Base-by-base conservation (phyloP, 1,139 yeast genomes). In the Arxiozyma heterogenica region DNA sequence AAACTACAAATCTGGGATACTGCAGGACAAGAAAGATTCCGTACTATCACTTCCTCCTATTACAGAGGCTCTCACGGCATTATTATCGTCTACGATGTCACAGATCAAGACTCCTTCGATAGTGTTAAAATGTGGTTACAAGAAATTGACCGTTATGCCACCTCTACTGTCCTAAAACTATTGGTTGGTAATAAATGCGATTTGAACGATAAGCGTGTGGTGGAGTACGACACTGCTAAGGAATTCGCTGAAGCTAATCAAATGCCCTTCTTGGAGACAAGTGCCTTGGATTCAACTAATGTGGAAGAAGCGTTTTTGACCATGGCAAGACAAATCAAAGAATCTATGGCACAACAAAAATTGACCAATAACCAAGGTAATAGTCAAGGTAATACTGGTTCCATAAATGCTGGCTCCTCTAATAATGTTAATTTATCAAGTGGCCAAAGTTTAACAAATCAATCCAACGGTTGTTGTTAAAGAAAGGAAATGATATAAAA, bases 1-100 rank as follows among this genome's bases (percentile, higher is more conserved):
- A 93, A 93, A 76, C 79, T 94, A 66, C 98, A 93, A 75, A 91
- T 93, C 69, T 93, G 98, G 98, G 98, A 93, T 71, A 93, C 98
- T 53, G 98, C 98, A 9, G 98, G 98, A 46, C 98, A 93, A 75
- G 98, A 93, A 73, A 80, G 98, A 65, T 93, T 93, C 76, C 83
- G 98, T 75, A 93, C 98, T 55, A 93, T 93, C 75, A 94, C 98
- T 12, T 88, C 97, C 17, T 89, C 98, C 15, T 93, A 94, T 76
- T 93, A 93, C 77, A 85, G 98, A 71, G 98, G 98, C 53, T 97
- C 98, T 25, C 98, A 91, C 68, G 98, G 98, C 59, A 93, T 93
- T 71, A 93, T 93, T 67, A 93, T 93, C 64, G 98, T 93, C 53
- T 93, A 93, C 72, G 98, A 93, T 71, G 98, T 93, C 53, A 94